Base-by-base conservation (phyloP, 139 green algal species). In the Asterochloris erici region DNA sequence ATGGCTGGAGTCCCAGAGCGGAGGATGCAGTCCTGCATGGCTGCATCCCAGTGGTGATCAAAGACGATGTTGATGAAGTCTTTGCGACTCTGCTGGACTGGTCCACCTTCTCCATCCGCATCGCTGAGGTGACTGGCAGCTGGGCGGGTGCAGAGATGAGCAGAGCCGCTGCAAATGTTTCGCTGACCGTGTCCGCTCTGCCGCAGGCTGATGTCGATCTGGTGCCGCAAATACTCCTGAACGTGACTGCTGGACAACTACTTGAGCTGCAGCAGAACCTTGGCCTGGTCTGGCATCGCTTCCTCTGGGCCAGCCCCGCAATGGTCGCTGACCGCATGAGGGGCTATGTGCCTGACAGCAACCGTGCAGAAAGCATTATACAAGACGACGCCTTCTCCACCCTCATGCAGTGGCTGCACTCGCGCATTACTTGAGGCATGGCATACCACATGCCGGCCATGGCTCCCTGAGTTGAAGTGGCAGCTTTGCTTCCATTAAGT, bases 31-130 rank as follows among this genome's bases (percentile, higher is more conserved):
- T 92, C 0, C 82, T 93, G 62, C 91, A 96, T 68, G 92, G 92
- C 68, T 96, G 92, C 86, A 89, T 96, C 77, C 92, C 91, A 12
- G 90, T 96, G 9, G 77, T 90, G 13, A 86, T 94, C 63, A 86
- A 85, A 62, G 85, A 91, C 47, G 77, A 77, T 17, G 78, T 92
- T 63, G 78, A 91, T n/a, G 0, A 81, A 29, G 62, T 70, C 9
- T 90, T 84, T 47, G 64, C 71, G 27, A 74, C 69, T 62, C 11
- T 90, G 2, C 38, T 91, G 21, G 83, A 88, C 60, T 74, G 83
- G 13, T 9, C 26, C 2, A 21, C 28, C 19, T 91, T 88, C 78
- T 77, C 85, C 17, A 12, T 87, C 61, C 68, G 77, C 66, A 73
- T 87, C 14, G 68, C 81, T 0, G 78, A 79, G 16, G 78, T 68